Percentiles rank a stretch among this genome's conserved stretches.
Evolutionary conservation across 768 basidiomycete species (phyloP).

Genomic region (Termitomyces sp.): DNA sequence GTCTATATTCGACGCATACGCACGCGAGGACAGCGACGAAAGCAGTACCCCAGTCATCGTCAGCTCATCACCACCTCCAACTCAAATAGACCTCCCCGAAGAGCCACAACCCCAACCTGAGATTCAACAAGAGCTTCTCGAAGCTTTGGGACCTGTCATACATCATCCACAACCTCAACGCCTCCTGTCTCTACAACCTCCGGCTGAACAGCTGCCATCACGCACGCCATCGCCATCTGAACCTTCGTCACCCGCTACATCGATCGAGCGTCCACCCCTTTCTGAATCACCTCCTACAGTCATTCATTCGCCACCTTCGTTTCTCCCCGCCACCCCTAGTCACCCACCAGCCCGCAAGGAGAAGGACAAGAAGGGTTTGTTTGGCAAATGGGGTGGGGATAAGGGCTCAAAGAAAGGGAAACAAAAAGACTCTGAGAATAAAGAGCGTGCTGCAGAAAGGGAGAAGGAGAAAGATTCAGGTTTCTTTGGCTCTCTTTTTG

Average conservation of each 20-base stretch:
- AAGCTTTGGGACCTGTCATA: conserved; percentile 39
- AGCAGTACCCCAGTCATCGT: conserved; percentile 23
- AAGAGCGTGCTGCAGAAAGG: conserved; percentile 27
- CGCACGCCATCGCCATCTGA: conserved; percentile 61
- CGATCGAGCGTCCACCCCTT: conserved; percentile 22
- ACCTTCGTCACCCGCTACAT: conserved; percentile 17
- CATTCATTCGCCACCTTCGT: conserved; percentile 21
- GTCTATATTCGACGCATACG: conserved; percentile 84
- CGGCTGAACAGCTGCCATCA: conserved; percentile 34
- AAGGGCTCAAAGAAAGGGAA: conserved; percentile 55
- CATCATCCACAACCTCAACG: conserved; percentile 70
- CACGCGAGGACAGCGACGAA: conserved; percentile 47
- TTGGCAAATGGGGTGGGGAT: conserved; percentile 65
- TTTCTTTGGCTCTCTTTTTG: conserved; percentile 92
- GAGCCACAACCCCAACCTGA: conserved; percentile 17
- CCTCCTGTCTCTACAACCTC: conserved; percentile 36
- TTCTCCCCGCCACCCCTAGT: conserved; percentile 25
- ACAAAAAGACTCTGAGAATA: conserved; percentile 12
- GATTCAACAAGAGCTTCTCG: conserved; percentile 27
- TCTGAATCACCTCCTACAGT: conserved; percentile 20
- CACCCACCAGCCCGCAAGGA: conserved; percentile 49
- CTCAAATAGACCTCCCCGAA: conserved; percentile 16
- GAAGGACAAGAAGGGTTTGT: conserved; percentile 71
- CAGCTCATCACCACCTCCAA: conserved; percentile 26
- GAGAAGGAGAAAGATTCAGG: conserved; percentile 74